Base-by-base conservation (phyloP, 225 moss, liverwort and hornwort species). In the Asterella californica region DNA sequence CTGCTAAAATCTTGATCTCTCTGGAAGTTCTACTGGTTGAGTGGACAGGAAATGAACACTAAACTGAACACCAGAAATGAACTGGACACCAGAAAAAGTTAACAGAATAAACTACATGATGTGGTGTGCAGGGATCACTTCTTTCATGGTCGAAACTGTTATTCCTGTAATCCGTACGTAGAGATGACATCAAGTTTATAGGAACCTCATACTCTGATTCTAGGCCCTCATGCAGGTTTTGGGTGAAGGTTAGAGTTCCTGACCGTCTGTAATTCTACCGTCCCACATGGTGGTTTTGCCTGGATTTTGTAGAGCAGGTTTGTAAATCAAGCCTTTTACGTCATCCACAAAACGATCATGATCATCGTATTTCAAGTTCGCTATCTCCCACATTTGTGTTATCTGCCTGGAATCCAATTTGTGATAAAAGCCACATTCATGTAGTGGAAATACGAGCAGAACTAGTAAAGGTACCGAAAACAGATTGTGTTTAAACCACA, bases 351-450 rank as follows among this genome's bases (percentile, higher is more conserved):
- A 81, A 2, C 90, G 82, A 73, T 89, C 87, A 34, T 91, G 93
- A 77, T 89, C 91, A 78, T 99, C 88, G 81, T 99, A 93, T 73
- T 91, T 90, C 47, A 94, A 82, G 52, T 87, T 91, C 69, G 94
- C 65, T 78, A 95, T 70, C 88, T 91, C 91, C 97, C 97, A 99
- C 95, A 95, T 94, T 84, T 90, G 91, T 5, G 86, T 84, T 81
- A 99, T 90, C 63, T 93, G 97, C 88, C 97, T 96, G 89, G 45
- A 63, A 34, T 32, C 78, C 70, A 74, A 8, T 76, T 54, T 14
- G 1, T 18, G 54, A 17, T 11, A 69, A 48, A 45, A 33, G 74
- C 73, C 19, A 71, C 70, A 24, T 25, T 27, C 10, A 22, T 17
- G 9, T 32, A 67, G 32, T 33, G 6, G 30, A 67, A 67, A 30